phyloP scores from a whole-genome alignment of 2,329 filamentous ascomycete genomes.

The Clonostachys rhizophaga region DNA sequence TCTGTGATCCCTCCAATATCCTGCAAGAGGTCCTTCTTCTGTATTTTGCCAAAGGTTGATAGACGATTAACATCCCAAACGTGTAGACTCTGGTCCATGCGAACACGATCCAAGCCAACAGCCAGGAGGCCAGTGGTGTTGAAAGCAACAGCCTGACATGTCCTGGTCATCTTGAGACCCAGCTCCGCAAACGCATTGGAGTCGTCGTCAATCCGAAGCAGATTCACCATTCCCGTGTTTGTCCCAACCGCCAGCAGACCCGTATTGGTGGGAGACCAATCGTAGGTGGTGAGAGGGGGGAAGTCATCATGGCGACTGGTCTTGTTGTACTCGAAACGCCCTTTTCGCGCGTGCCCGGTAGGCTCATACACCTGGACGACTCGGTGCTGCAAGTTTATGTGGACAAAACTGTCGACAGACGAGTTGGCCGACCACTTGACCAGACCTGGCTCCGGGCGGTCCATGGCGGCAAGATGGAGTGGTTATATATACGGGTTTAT shows the following conservation, averaged over 20 bases:
- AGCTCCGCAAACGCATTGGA: conserved; percentile 62
- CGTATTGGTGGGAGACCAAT: conserved; percentile 59
- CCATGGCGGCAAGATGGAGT: conserved; percentile 29
- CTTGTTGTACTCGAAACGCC: conserved; percentile 52
- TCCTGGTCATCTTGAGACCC: conserved; percentile 68
- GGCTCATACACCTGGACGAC: conserved; percentile 60
- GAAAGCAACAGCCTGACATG: conserved; percentile 79
- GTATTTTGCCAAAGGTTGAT: conserved; percentile 38
- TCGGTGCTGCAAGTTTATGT: conserved; percentile 60
- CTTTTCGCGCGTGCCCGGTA: conserved; percentile 51
- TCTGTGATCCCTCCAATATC: conserved; percentile 46
- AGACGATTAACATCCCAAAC: conserved; percentile 74
- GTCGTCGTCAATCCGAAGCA: conserved; percentile 68
- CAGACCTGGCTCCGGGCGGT: conserved; percentile 57
- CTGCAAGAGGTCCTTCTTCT: conserved; percentile 42
- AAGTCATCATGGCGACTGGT: conserved; percentile 58
- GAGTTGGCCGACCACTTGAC: conserved; percentile 63
- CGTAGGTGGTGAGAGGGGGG: conserved; percentile 59
- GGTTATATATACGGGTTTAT: not conserved
- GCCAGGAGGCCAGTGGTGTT: conserved; percentile 68
- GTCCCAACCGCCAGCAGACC: conserved; percentile 73
- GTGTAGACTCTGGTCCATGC: conserved; percentile 77
- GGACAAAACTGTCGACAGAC: conserved; percentile 54
- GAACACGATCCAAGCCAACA: conserved; percentile 74
- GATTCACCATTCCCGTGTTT: conserved; percentile 67